Conservation (phyloP, 768 basidiomycete genomes). For the Pisolithus microcarpus region DNA sequence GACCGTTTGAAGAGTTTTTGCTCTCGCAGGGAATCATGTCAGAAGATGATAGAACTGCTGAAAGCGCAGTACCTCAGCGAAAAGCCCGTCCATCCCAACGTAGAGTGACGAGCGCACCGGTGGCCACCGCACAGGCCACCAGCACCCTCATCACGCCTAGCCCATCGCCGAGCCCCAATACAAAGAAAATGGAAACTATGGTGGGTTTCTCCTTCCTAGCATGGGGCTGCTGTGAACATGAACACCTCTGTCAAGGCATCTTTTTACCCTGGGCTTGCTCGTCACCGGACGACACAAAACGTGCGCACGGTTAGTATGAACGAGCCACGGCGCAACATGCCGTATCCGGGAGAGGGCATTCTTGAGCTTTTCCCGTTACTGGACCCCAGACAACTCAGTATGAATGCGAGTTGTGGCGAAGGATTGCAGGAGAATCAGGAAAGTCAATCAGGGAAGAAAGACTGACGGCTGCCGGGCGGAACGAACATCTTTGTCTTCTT, state of each 20-base stretch:
- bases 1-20: constrained; percentile 37
- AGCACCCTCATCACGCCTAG: constrained; percentile 7
- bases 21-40: constrained; percentile 45
- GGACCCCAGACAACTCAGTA: constrained; percentile 2
- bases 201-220: not conserved
- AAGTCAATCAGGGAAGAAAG: not conserved
- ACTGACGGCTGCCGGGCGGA: not conserved
- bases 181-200: not conserved
- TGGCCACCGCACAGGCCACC: constrained; percentile 1
- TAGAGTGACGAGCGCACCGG: constrained; percentile 37
- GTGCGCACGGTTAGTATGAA: constrained; percentile 9
- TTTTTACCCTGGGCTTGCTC: constrained; percentile 2
- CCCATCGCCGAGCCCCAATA: constrained; percentile 6
- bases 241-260: constrained; percentile 4
- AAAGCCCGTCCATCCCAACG: constrained; percentile 23
- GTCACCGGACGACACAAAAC: not conserved
- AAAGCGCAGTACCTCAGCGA: constrained; percentile 6
- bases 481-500: not conserved
- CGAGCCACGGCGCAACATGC: not conserved
- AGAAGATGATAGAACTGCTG: constrained; percentile 17
- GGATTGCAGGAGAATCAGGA: constrained; percentile 3
- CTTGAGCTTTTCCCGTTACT: constrained; percentile 8
- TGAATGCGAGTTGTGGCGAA: not conserved
- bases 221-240: not conserved
- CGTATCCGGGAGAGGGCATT: constrained; percentile 12